phyloP scores from a whole-genome alignment of 1,284 basidiomycete genomes.

The Ustilago trichophora region DNA sequence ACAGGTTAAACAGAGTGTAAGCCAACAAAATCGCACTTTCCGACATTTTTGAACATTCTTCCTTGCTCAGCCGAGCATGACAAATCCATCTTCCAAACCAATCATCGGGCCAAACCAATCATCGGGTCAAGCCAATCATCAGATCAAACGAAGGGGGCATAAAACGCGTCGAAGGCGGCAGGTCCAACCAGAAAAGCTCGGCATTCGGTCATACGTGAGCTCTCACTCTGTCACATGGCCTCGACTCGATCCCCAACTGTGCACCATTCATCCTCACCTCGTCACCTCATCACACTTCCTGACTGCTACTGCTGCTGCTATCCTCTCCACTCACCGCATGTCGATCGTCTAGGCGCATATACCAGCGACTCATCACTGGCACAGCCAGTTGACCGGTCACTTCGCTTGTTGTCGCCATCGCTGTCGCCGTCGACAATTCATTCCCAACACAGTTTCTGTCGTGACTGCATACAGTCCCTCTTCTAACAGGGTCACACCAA shows the following conservation, averaged over 20 bases:
- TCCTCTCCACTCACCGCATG: conserved; percentile 2
- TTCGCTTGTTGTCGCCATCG: not conserved
- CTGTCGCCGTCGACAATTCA: not conserved
- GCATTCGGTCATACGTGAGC: not conserved
- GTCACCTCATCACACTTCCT: not conserved
- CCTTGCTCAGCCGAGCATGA: conserved; percentile 30
- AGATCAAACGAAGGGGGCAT: too few relatives aligned
- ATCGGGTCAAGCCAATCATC: too few relatives aligned
- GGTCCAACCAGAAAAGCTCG: not conserved
- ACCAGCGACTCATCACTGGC: conserved; percentile 9
- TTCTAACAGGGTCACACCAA: not conserved
- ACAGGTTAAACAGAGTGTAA: not conserved
- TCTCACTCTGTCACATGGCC: not conserved
- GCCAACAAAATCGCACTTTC: too few relatives aligned
- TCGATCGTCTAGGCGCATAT: conserved; percentile 1
- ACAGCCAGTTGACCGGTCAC: conserved; percentile 15
- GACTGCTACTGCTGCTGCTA: not conserved
- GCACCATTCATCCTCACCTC: not conserved
- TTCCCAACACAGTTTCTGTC: too few relatives aligned
- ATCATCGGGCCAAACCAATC: not conserved
- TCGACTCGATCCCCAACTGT: not conserved
- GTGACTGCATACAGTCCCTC: not conserved
- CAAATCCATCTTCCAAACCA: conserved; percentile 5
- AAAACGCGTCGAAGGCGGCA: conserved; percentile 1
- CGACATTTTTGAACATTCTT: not conserved